Conservation (phyloP, 306 rosid genomes). For the Fragaria vesca region DNA sequence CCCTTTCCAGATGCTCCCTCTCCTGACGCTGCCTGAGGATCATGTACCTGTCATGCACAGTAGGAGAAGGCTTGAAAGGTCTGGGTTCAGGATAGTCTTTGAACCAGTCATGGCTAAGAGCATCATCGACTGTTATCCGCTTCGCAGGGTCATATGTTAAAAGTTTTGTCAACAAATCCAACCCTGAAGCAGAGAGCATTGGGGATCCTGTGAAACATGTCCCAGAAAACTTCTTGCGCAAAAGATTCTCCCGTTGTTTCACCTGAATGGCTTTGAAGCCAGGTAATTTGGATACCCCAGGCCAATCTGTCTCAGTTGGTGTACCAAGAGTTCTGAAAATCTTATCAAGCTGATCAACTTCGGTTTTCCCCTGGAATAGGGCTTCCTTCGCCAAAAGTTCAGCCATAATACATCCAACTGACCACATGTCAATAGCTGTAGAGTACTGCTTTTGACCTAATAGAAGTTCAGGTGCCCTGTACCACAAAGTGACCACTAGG, state of each 20-base stretch:
- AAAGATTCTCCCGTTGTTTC: conserved; percentile 51
- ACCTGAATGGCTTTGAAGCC: conserved; percentile 63
- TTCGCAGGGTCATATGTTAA: conserved; percentile 63
- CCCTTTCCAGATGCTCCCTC: background rate
- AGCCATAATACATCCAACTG: conserved; percentile 95
- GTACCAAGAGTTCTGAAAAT: conserved; percentile 75
- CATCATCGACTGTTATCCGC: conserved; percentile 82
- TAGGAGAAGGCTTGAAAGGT: conserved; percentile 52
- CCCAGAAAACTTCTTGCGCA: conserved; percentile 83
- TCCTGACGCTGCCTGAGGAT: conserved; percentile 32
- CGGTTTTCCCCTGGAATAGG: conserved; percentile 78
- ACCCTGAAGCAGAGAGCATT: conserved; percentile 73
- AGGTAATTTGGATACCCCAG: conserved; percentile 72
- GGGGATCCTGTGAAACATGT: conserved; percentile 80
- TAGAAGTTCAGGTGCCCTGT: conserved; percentile 91
- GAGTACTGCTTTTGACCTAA: conserved; percentile 77
- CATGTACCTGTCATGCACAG: conserved; percentile 50
- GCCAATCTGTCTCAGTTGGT: conserved; percentile 80
- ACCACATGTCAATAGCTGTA: conserved; percentile 97
- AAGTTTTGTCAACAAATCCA: conserved; percentile 77
- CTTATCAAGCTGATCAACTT: conserved; percentile 87
- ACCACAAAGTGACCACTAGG: conserved; percentile 91
- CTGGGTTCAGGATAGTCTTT: conserved; percentile 69
- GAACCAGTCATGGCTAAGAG: conserved; percentile 90
- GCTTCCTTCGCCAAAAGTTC: conserved; percentile 74